Percentiles rank a stretch among this genome's conserved stretches.
Evolutionary conservation across 2,329 filamentous ascomycete species (phyloP).

Genomic region (Aschersonia sp.): DNA sequence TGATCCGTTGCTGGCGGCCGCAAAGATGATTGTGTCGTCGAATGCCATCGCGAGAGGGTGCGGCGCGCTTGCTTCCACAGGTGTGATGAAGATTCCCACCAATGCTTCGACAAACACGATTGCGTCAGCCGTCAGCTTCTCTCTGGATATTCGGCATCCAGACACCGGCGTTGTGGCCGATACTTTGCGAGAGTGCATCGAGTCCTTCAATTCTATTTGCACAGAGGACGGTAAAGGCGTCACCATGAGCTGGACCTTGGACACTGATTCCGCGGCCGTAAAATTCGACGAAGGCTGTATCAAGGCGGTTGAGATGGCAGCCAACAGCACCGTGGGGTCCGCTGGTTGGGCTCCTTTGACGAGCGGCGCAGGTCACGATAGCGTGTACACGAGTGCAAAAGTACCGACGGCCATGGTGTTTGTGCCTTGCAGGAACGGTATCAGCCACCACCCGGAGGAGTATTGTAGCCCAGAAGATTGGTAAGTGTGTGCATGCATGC

Average conservation of each 20-base stretch:
- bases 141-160: conserved; percentile 48
- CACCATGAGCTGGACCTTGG: conserved; percentile 42
- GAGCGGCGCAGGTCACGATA: conserved; percentile 24
- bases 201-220: conserved; percentile 10
- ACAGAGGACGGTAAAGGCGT: conserved; percentile 14
- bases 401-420: conserved; percentile 25
- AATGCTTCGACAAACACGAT: conserved; percentile 60
- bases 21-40: conserved; percentile 17
- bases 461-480: conserved; percentile 21
- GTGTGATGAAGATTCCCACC: conserved; percentile 23
- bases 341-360: conserved; percentile 19
- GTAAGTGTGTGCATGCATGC: conserved; percentile 4
- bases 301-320: conserved; percentile 43
- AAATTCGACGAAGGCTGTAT: conserved; percentile 55
- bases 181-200: conserved; percentile 17
- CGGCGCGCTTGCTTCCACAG: conserved; percentile 15
- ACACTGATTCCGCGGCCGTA: conserved; percentile 44
- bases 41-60: conserved; percentile 12
- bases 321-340: conserved; percentile 34
- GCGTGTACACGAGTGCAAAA: conserved; percentile 17
- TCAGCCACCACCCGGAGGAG: conserved; percentile 22
- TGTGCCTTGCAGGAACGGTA: conserved; percentile 18
- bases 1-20: conserved; percentile 18
- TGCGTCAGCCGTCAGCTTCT: conserved; percentile 49
- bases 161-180: conserved; percentile 36